Base-by-base conservation (phyloP, 768 basidiomycete genomes). In the Mycena alexandri region DNA sequence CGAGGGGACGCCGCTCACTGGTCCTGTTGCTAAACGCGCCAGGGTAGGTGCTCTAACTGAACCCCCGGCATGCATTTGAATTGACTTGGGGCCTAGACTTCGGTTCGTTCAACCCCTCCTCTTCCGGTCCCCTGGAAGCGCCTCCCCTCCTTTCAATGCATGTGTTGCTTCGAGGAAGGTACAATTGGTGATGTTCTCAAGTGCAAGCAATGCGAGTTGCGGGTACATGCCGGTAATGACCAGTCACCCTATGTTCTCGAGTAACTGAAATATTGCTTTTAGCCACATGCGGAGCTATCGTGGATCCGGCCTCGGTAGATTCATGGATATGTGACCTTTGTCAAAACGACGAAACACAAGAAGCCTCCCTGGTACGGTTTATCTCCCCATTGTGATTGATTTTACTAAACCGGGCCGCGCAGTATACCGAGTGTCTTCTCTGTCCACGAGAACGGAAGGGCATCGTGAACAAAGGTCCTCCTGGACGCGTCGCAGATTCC, bases 241-340 rank as follows among this genome's bases (percentile, higher is more conserved):
- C 29, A 17, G n/a, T 36, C 60, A 24, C 3, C 34, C 24, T 67
- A 9, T 36, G 14, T 22, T 33, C 29, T 0, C 9, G 33, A 34
- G 41, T 71, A 7, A 68, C 68, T 38, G 58, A 67, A 46, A 46
- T 46, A 14, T 63, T 22, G 54, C 21, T 60, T 63, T 9, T 61
- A 92, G 90, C 88, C 50, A 84, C 87, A 59, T 90, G 89, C 72
- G 95, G 95, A 42, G 89, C 89, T 13, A 77, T 87, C 50, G 83
- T 88, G 8, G 89, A 92, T 69, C 86, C 91, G 33, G 80, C 85
- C 13, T 79, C 86, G 19, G 80, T 88, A 24, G 92, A 94, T 34
- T 80, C 86, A 3, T 98, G 96, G 95, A 82, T 87, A 19, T 98
- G 96, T 75, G 95, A 97, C 55, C 78, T 96, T 29, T 98, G 96